Base-by-base conservation (phyloP, 176 grass and related monocot genomes). In the Rhynchospora breviuscula region DNA sequence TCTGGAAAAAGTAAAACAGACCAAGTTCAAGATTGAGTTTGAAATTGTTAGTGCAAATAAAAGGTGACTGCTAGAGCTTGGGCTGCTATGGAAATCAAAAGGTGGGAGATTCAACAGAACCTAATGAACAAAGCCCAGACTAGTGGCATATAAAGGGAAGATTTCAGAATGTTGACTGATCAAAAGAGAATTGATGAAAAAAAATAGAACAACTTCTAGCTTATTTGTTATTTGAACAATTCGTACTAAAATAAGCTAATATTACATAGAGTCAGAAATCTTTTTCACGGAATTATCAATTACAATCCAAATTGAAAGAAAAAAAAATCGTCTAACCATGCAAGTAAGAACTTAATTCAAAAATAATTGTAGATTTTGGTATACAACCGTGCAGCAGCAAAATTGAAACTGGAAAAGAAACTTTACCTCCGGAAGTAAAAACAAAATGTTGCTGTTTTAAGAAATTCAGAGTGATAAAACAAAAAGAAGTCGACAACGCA, bases 151-250 rank as follows among this genome's bases (percentile, higher is more conserved):
- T 65, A 52, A 77, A 65, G 45, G 12, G 33, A 66, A 66, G 25
- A 10, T 82, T 53, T 63, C 79, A 81, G 33, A 80, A 59, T 79
- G 18, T 85, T 77, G 59, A 66, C 47, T 78, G 26, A 65, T 29
- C 56, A 77, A 65, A 65, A 66, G 31, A 61, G 59, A 85, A 82
- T 56, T 56, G 10, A 72, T 49, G 57, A 58, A 74, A 49, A 74
- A 49, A 23, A 46, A 10, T 17, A 51, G 63, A 52, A 10, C 25
- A 59, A 10, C 60, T 82, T 82, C 25, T 26, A 82, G 10, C 61
- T 33, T 35, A 66, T 63, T 48, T 76, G 21, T 31, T 49, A 26
- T 52, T 82, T 64, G 11, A 82, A 49, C 8, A 51, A 9, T 29
- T 66, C 62, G 23, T 67, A 26, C 59, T n/a, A 52, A 76, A 63